Base-by-base conservation (phyloP, 164 flowering plant genomes). In the Hamamelis virginiana region DNA sequence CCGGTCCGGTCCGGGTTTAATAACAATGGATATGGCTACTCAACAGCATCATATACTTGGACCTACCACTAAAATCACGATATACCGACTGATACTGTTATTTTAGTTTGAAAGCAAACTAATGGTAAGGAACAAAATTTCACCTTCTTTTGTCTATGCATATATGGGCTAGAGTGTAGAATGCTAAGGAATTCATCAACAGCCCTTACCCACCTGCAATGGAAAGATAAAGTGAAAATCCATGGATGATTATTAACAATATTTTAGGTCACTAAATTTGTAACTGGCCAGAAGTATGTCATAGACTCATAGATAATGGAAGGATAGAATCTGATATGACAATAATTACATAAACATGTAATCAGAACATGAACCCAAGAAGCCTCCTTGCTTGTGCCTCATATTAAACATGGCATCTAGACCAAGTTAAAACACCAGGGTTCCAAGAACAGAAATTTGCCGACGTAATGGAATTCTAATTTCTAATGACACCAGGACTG, bases 181-280 rank as follows among this genome's bases (percentile, higher is more conserved):
- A 82, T 78, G 41, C 41, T 70, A 43, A 86, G 78, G 72, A 73
- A 88, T 65, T 88, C 92, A 66, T 70, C 64, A 18, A 59, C 75
- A 27, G 90, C 92, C 65, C 87, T 80, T 9, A 84, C 87, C 89
- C 89, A 86, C 89, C 89, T 85, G 79, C 63, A 73, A 61, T 53
- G 9, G 10, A 47, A 65, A 64, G 26, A 22, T 8, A 51, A 50
- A 22, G 13, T 21, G 16, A n/a, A 33, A 41, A 46, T 21, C 26
- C 47, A 16, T 18, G 19, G 1, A 62, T 62, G 4, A 41, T 63
- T 19, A 19, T 57, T 57, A 22, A 26, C 11, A 23, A 23, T 12
- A 15, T 15, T 23, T 23, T 23, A 57, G 33, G 18, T 23, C 33
- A 25, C 11, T 5, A 33, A 57, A 11, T 9, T 57, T 57, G 33